Evolutionary conservation across 352 stramenopile species (phyloP), one percentile per base, ranked within the genome.

Genomic region (Phytophthora syringae): DNA sequence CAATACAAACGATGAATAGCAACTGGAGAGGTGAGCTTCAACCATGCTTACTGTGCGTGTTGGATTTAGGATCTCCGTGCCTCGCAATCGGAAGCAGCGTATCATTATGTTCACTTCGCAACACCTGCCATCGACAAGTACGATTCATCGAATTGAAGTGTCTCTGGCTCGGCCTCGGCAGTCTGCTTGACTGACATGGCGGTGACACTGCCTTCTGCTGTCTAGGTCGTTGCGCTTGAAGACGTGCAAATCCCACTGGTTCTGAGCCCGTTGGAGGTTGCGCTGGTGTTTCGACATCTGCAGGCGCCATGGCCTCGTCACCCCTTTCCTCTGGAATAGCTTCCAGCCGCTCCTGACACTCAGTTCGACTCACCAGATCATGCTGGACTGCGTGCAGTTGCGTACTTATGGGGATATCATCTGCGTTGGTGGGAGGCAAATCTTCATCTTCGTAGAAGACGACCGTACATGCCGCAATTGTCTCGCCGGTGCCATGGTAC

Each of bases 261-360:
- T 36, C 30, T 11, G 30, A 36, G 9, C 10, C 15, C 15, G 30
- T 36, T 36, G 30, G 3, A 2, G 10, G 30, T 11, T 36, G 30
- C 2, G 30, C 30, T 11, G 9, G 30, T 36, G 7, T 5, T 11
- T 36, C 30, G 30, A 11, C 44, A 3, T 55, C 30, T 11, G 32
- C 49, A 13, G 49, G 49, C 10, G 4, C 16, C 27, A 60, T 60
- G 27, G 5, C 42, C 4, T 36, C 52, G 15, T 52, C 52, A 12
- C 37, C 39, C 22, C 39, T 54, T 39, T 44, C 43, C 22, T 52
- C 52, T 60, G 47, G 20, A 16, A 57, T 22, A 1, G 21, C 16
- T 21, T 37, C 20, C 6, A 47, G 50, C 3, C 34, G 20, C 18
- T 36, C 7, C 1, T 36, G 40, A 5, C 10, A 40, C 16, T 22